Conservation (phyloP, 2,329 filamentous ascomycete species). For the Paracorniculantispora psalliotae region DNA sequence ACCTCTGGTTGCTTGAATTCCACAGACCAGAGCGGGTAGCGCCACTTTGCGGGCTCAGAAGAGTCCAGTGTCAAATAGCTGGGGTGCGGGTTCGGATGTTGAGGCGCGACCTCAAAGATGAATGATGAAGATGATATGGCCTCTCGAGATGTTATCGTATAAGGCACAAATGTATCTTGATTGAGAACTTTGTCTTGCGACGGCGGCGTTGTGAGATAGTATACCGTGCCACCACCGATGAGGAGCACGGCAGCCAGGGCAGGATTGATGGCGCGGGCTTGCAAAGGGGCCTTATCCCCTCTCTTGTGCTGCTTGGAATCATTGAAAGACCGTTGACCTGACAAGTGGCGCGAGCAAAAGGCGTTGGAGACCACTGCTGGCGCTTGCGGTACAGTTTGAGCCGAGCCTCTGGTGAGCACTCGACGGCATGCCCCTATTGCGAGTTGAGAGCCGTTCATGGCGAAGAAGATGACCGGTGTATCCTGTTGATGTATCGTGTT, state of each 20-base stretch:
- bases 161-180: constrained; percentile 57
- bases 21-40: constrained; percentile 72
- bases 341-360: not conserved
- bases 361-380: not conserved
- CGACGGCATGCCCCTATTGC: not conserved
- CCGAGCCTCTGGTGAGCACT: not conserved
- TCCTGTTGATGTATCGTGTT: not conserved
- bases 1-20: constrained; percentile 93
- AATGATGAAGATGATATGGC: constrained; percentile 62
- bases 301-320: not conserved
- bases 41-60: constrained; percentile 25
- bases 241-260: constrained; percentile 20
- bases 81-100: constrained; percentile 22
- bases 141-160: constrained; percentile 57
- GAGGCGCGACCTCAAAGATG: constrained; percentile 59
- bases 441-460: not conserved
- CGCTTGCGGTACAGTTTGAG: not conserved
- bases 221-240: constrained; percentile 20
- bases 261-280: constrained; percentile 22
- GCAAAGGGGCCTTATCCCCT: constrained; percentile 24
- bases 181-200: constrained; percentile 42
- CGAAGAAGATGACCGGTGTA: too few species aligned
- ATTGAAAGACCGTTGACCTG: not conserved
- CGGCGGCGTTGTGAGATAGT: constrained; percentile 24
- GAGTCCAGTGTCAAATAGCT: constrained; percentile 23